Evolutionary conservation across 73 alveolate genomes (phyloP).

Genomic region (Tetrahymena borealis): DNA sequence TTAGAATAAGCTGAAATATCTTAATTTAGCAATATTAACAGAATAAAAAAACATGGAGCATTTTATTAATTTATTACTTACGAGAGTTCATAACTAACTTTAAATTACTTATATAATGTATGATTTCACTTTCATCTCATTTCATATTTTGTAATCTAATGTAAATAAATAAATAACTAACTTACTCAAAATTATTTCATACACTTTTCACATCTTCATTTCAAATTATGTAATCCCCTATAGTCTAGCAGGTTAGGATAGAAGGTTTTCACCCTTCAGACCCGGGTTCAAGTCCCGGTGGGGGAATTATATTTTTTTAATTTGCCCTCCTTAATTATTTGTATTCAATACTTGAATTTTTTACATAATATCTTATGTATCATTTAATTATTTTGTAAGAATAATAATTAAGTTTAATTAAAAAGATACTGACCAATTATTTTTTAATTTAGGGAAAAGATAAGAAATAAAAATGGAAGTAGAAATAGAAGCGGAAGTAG

Average conservation of each 20-base stretch:
- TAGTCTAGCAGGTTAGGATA: constrained; percentile 3
- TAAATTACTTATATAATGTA: background rate
- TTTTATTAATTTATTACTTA: background rate
- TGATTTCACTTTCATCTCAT: too few relatives aligned
- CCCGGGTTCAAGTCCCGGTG: constrained; percentile 9
- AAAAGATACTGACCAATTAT: too few relatives aligned
- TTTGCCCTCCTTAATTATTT: too few relatives aligned
- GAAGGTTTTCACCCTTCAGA: constrained; percentile 4
- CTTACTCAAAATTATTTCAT: background rate
- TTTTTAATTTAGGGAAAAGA: too few relatives aligned
- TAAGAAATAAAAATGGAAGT: too few relatives aligned
- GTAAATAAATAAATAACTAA: too few relatives aligned
- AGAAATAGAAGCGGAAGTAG: too few relatives aligned
- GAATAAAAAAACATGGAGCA: background rate
- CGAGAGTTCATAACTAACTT: background rate
- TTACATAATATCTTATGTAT: too few relatives aligned
- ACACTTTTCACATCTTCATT: background rate
- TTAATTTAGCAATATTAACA: background rate
- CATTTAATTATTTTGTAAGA: too few relatives aligned
- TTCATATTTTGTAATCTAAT: too few relatives aligned
- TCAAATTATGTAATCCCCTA: background rate
- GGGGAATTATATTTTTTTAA: background rate
- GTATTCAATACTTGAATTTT: too few relatives aligned
- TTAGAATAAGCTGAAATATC: background rate
- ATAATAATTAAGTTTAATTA: too few relatives aligned